Evolutionary conservation across 2,329 filamentous ascomycete genomes (phyloP), one percentile per base, ranked within the genome.

Genomic region (Cercospora sp.): DNA sequence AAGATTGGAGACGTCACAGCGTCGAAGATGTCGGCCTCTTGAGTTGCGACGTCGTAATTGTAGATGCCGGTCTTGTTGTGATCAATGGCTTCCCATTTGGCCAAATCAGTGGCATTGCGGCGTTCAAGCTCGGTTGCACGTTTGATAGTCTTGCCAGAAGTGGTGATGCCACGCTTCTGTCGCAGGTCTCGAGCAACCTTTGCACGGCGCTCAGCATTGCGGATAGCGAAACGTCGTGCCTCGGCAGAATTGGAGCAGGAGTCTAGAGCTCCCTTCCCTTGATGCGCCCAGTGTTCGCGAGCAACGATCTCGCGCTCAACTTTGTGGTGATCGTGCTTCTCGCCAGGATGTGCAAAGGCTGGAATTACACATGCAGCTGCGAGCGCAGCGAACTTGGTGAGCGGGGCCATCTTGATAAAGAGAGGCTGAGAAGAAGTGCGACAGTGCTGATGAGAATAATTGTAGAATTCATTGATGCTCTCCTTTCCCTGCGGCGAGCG

Each of bases 51-150:
- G 36, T 68, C 42, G 71, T 74, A 73, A 67, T 77, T 74, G 67
- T 78, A 69, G 60, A 65, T 59, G 28, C 67, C 69, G 30, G 69
- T 70, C 16, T 48, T 75, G 66, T 76, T 78, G 71, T 74, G 67
- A 39, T 79, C 73, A 30, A 78, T 75, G 31, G 72, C 70, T 28
- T 75, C 75, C 45, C 78, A 78, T 72, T 63, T 76, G 70, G 67
- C 77, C 72, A 70, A 48, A 33, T 69, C 66, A 28, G 69, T 70
- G n/a, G 69, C 69, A 30, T 70, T 67, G 26, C 69, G 67, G 20
- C 66, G 66, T 23, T 70, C 68, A 10, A 70, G 66, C 31, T 70
- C 60, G 4, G 68, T 70, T 20, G 66, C 68, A 26, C 68, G 68
- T 18, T 59, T 55, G 51, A 70, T 10, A 18, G 39, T 31, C 30